Evolutionary conservation across 768 basidiomycete species (phyloP).

Genomic region (Tulasnella sp.): DNA sequence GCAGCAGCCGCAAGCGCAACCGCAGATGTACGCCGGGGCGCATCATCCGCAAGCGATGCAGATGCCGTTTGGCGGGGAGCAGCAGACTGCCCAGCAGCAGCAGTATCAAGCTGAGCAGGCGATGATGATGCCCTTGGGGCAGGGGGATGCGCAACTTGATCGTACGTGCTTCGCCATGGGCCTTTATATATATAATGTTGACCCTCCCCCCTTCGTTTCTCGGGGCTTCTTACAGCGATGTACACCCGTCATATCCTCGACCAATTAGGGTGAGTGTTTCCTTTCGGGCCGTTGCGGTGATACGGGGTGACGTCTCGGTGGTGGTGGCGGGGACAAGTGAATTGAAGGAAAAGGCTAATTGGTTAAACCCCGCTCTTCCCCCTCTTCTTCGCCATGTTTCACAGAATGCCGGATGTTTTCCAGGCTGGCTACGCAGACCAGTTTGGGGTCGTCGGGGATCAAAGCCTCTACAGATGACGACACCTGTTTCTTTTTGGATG

Average conservation of each 20-base stretch:
- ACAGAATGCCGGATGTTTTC: neutral
- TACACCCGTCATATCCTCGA: neutral
- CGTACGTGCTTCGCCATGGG: neutral
- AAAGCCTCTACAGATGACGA: neutral
- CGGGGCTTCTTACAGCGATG: neutral
- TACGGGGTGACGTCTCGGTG: neutral
- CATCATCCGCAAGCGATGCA: neutral
- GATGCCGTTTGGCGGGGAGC: neutral
- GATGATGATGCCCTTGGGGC: neutral
- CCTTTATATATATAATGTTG: neutral
- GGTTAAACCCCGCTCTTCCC: neutral
- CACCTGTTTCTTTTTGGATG: too few species aligned
- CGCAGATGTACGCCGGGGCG: neutral
- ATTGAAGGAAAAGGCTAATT: neutral
- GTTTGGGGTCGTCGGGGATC: neutral
- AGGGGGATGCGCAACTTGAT: neutral
- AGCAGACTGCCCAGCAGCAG: neutral
- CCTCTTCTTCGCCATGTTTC: neutral
- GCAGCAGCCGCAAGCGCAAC: neutral
- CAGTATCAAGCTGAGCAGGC: neutral
- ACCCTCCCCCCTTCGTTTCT: neutral
- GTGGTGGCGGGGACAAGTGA: neutral
- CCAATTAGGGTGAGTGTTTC: neutral
- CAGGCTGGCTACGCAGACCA: neutral
- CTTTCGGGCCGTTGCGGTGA: neutral